Evolutionary conservation across 2,329 filamentous ascomycete genomes (phyloP).

Genomic region (Calonectria crousiana): DNA sequence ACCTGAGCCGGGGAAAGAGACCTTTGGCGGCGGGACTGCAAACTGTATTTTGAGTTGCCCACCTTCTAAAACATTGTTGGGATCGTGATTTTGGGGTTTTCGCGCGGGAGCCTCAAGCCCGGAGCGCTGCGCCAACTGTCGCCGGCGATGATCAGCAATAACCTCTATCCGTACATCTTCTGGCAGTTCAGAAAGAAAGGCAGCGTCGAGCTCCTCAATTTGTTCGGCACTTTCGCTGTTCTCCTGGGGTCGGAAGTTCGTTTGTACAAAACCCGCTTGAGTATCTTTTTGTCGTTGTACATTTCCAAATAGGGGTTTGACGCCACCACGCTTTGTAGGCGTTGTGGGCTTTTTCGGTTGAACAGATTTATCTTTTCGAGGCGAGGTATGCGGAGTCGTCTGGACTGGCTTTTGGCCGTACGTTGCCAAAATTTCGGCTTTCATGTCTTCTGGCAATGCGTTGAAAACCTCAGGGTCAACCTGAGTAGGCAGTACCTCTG

Average conservation of each 20-base stretch:
- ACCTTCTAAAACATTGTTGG: conserved; percentile 42
- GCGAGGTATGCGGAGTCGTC: conserved; percentile 61
- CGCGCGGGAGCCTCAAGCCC: conserved; percentile 57
- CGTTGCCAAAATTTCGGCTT: conserved; percentile 82
- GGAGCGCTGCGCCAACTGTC: conserved; percentile 69
- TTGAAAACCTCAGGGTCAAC: conserved; percentile 88
- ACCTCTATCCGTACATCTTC: conserved; percentile 84
- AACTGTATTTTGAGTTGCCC: conserved; percentile 62
- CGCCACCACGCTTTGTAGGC: conserved; percentile 73
- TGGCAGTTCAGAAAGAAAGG: conserved; percentile 86
- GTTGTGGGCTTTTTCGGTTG: conserved; percentile 67
- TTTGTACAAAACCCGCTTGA: conserved; percentile 75
- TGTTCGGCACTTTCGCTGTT: conserved; percentile 46
- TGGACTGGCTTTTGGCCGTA: conserved; percentile 64
- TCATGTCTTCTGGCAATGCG: conserved; percentile 86
- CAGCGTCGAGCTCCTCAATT: conserved; percentile 69
- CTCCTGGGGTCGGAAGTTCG: conserved; percentile 72
- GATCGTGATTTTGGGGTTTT: conserved; percentile 40
- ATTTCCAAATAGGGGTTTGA: conserved; percentile 55
- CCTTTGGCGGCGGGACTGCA: conserved; percentile 57
- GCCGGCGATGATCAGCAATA: conserved; percentile 73
- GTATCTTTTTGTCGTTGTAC: conserved; percentile 66
- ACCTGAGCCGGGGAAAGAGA: conserved; percentile 59
- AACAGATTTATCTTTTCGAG: conserved; percentile 67
- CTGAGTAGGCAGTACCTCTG: conserved; percentile 74